phyloP scores from a whole-genome alignment of 106 monocot species.

The Dendrobium huoshanense region DNA sequence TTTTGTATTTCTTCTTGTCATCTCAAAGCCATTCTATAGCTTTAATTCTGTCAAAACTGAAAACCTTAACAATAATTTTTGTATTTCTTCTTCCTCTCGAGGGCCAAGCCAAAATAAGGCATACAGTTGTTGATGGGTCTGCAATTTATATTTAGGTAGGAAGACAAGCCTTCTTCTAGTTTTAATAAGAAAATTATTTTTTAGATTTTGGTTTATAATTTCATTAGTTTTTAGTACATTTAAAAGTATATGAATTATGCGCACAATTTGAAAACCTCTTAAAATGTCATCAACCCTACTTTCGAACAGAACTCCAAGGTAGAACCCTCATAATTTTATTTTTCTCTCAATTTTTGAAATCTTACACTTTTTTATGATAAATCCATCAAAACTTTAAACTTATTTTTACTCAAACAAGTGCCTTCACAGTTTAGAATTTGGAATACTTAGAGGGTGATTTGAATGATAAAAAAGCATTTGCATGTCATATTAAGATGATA shows the following conservation, averaged over 20 bases:
- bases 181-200: no score
- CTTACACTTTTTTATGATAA: neutral
- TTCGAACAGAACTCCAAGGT: neutral
- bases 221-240: neutral
- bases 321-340: neutral
- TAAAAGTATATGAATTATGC: neutral
- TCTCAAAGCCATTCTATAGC: neutral
- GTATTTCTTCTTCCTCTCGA: neutral
- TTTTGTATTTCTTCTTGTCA: neutral
- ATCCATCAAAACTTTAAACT: neutral
- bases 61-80: neutral
- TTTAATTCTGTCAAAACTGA: neutral
- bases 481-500: neutral
- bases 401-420: neutral
- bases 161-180: no score
- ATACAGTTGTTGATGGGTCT: neutral
- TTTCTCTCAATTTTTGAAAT: neutral
- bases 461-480: neutral
- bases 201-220: no score
- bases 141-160: no score
- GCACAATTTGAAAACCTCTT: neutral
- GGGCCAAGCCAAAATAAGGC: neutral
- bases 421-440: neutral
- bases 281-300: neutral
- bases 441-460: neutral